Conservation (phyloP, 164 flowering plant species). For the Umbellularia californica region DNA sequence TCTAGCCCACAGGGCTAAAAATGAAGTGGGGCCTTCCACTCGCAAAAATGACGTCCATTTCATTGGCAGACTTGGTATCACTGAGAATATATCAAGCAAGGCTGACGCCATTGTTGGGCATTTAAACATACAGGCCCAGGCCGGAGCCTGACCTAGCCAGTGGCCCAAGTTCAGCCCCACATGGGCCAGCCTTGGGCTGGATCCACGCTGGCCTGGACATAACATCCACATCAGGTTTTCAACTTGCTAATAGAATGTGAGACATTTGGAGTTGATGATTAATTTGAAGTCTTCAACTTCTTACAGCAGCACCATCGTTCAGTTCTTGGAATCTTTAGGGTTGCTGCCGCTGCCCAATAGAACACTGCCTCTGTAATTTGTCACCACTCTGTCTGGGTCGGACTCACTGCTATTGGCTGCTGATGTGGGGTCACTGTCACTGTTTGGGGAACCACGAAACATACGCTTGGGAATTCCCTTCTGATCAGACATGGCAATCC, state of each 20-base stretch:
- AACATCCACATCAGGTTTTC: not conserved
- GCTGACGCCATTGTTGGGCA: too few relatives aligned
- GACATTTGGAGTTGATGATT: not conserved
- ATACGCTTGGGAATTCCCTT: constrained; percentile 5
- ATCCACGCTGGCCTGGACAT: not conserved
- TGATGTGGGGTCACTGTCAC: not conserved
- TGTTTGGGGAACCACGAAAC: not conserved
- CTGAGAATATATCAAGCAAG: not conserved
- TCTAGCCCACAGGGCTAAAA: too few relatives aligned
- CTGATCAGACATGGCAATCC: constrained; percentile 17
- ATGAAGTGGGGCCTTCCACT: too few relatives aligned
- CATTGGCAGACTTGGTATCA: too few relatives aligned
- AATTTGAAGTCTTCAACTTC: not conserved
- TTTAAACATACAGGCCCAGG: not conserved
- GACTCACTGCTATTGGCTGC: not conserved
- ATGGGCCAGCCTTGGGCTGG: not conserved
- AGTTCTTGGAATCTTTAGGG: not conserved
- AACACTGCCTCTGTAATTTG: constrained; percentile 25
- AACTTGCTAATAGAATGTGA: not conserved
- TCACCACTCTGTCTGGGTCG: constrained; percentile 1
- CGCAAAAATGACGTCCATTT: too few relatives aligned
- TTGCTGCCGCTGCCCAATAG: constrained; percentile 8
- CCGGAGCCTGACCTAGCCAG: not conserved
- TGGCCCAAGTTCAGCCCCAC: not conserved
- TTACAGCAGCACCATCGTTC: not conserved